Conservation (phyloP, 257 asterid genomes). For the Linderniella brevidens region DNA sequence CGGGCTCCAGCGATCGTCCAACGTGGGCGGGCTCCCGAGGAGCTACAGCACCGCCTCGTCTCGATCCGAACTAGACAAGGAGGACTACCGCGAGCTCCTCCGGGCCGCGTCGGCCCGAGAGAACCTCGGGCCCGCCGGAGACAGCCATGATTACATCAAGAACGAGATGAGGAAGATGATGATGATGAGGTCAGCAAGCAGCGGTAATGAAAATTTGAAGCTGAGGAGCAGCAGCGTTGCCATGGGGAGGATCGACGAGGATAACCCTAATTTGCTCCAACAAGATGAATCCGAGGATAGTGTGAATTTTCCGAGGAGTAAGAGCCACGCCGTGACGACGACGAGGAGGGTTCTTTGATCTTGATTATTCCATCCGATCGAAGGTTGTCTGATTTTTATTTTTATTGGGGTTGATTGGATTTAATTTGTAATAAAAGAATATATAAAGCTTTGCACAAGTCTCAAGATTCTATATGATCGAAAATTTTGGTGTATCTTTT, state of each 20-base stretch:
- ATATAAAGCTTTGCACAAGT: no score
- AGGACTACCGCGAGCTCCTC: conserved; percentile 26
- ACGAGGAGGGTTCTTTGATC: no score
- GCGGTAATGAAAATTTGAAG: conserved; percentile 20
- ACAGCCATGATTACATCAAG: conserved; percentile 6
- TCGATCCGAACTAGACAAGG: conserved; percentile 17
- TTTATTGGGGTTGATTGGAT: no score
- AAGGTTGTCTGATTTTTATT: no score
- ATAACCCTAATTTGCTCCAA: conserved; percentile 20
- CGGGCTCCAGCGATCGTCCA: conserved; percentile 16
- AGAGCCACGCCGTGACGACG: no score
- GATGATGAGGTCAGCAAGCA: conserved; percentile 2
- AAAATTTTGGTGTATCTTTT: no score
- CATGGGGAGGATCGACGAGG: conserved; percentile 85
- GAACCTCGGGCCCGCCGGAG: conserved; percentile 10
- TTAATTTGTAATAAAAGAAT: no score
- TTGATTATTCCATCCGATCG: no score
- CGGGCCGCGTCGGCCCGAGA: conserved; percentile 34
- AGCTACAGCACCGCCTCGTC: conserved; percentile 29
- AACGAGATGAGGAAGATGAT: conserved; percentile 5
- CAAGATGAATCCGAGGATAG: no score
- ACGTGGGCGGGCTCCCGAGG: conserved; percentile 16
- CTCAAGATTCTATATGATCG: no score
- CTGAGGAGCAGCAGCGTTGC: conserved; percentile 60
- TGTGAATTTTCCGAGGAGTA: no score